Conservation (phyloP, 148 eudicot species). For the Rhododendron griersonianum region DNA sequence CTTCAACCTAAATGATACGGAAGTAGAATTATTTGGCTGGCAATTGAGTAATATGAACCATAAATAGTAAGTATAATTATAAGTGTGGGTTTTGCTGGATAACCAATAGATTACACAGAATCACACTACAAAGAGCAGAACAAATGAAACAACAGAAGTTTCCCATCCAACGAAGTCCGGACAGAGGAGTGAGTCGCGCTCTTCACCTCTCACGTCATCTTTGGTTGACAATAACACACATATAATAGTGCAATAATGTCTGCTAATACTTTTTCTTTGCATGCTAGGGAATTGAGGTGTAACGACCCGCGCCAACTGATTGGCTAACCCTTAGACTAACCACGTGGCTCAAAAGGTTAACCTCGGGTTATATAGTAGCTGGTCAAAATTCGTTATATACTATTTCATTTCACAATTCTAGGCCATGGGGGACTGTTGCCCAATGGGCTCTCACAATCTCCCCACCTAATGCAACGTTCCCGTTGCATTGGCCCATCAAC, state of each 20-base stretch:
- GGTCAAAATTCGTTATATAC: no score
- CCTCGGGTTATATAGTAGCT: no score
- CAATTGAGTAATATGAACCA: background rate
- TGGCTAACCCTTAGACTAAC: no score
- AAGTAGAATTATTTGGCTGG: background rate
- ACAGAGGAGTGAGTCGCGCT: background rate
- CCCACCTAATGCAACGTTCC: no score
- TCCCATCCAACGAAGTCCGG: background rate
- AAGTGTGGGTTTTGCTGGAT: background rate
- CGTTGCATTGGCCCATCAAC: no score
- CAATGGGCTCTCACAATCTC: no score
- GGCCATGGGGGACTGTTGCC: no score
- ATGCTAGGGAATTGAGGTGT: background rate
- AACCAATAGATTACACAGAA: background rate
- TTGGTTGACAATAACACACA: background rate
- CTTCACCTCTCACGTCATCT: background rate
- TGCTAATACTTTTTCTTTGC: background rate
- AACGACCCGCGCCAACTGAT: no score
- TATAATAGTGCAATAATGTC: background rate
- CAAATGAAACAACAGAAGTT: background rate
- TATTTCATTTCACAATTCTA: no score
- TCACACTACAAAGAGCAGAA: background rate
- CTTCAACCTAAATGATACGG: constrained; percentile 47
- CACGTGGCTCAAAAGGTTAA: no score
- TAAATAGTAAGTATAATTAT: background rate